Percentiles rank a stretch among this genome's conserved stretches.
Evolutionary conservation across 306 rosid species (phyloP).

Genomic region (Acmispon strigosus): DNA sequence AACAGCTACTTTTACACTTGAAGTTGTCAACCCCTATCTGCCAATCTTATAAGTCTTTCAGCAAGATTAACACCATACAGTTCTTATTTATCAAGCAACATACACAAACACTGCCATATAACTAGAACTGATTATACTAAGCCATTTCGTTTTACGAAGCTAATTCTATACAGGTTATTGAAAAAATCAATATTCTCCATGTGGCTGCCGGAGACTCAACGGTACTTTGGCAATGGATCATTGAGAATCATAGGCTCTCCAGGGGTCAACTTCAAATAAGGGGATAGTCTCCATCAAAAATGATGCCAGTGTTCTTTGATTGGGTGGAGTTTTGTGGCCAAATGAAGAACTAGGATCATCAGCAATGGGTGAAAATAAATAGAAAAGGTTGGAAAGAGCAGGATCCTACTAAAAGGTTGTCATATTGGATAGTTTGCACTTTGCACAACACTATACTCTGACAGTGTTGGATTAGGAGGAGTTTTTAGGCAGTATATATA

Average conservation of each 20-base stretch:
- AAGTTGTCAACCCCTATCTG: not conserved
- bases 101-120: not conserved
- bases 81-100: not conserved
- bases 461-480: not conserved
- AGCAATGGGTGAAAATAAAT: not conserved
- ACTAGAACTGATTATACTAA: not conserved
- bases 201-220: not conserved
- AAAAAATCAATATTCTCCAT: not conserved
- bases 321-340: not conserved
- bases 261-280: too few species aligned
- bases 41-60: not conserved
- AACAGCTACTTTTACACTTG: not conserved
- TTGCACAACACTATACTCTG: not conserved
- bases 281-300: not conserved
- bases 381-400: not conserved
- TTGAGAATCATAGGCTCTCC: too few species aligned
- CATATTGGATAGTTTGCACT: not conserved
- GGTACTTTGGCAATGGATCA: too few species aligned
- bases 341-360: not conserved
- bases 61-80: not conserved
- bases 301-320: not conserved
- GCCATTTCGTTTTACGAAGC: not conserved
- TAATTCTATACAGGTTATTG: not conserved
- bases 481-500: not conserved
- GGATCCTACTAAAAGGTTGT: not conserved